phyloP scores from a whole-genome alignment of 2,329 filamentous ascomycete genomes.

The Colletotrichum sansevieriae region DNA sequence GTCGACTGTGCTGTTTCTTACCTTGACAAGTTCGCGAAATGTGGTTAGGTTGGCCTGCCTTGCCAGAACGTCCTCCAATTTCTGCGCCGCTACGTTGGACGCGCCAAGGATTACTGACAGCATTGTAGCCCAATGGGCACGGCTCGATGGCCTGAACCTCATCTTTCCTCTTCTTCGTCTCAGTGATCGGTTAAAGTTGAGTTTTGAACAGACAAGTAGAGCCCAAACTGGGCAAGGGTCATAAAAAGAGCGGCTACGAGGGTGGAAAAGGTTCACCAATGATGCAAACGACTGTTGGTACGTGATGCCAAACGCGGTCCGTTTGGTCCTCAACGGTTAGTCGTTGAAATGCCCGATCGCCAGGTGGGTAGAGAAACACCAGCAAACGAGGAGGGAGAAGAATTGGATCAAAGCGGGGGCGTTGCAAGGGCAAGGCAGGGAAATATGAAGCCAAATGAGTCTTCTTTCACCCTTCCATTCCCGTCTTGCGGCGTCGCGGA shows the following conservation, averaged over 20 bases:
- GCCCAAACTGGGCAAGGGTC: not conserved
- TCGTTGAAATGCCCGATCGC: slow-evolving; percentile 6
- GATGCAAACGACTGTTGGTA: not conserved
- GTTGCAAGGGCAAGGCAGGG: not conserved
- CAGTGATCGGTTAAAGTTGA: not conserved
- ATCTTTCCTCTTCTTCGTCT: not conserved
- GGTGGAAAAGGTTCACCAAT: not conserved
- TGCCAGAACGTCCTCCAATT: slow-evolving; percentile 56
- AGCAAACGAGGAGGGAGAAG: not conserved
- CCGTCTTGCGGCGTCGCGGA: slow-evolving; percentile 1
- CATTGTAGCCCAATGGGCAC: slow-evolving; percentile 1
- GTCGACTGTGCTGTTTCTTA: slow-evolving; percentile 41
- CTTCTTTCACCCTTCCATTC: slow-evolving; percentile 20
- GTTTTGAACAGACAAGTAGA: not conserved
- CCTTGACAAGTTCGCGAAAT: slow-evolving; percentile 59
- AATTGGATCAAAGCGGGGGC: not conserved
- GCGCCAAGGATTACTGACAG: slow-evolving; percentile 13
- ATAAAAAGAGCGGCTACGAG: not conserved
- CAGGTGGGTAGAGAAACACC: slow-evolving; percentile 7
- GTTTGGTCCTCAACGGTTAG: not conserved
- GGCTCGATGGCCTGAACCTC: slow-evolving; percentile 13
- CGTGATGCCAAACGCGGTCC: slow-evolving; percentile 5
- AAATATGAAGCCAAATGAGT: slow-evolving; percentile 8
- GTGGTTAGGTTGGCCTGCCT: slow-evolving; percentile 58
- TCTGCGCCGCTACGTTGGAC: slow-evolving; percentile 45